phyloP scores from a whole-genome alignment of 768 basidiomycete species.

The Mycena amicta region DNA sequence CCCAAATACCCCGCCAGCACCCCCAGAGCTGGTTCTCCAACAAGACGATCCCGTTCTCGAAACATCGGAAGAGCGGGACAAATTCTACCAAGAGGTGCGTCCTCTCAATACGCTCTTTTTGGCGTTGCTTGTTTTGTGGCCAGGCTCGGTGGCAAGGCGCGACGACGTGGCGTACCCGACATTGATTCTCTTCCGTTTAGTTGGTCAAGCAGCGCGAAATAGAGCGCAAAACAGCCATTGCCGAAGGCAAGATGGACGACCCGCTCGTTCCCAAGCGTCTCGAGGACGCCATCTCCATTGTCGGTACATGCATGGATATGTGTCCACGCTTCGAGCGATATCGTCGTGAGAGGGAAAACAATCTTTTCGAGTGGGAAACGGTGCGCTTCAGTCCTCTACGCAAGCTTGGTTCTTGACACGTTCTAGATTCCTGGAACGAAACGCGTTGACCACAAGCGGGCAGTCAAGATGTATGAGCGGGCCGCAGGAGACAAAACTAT shows the following conservation, averaged over 20 bases:
- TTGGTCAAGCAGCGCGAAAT: constrained; percentile 73
- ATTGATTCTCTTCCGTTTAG: constrained; percentile 37
- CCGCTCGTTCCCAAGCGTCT: constrained; percentile 77
- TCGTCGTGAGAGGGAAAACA: constrained; percentile 85
- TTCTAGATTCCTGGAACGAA: constrained; percentile 85
- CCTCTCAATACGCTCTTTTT: neutral
- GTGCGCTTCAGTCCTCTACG: too few species aligned
- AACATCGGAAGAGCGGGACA: constrained; percentile 64
- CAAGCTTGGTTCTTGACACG: too few species aligned
- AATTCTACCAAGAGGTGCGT: constrained; percentile 73
- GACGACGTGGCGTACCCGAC: constrained; percentile 3
- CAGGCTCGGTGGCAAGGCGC: constrained; percentile 1
- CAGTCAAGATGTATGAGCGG: constrained; percentile 94
- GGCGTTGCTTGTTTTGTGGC: neutral
- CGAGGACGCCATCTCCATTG: constrained; percentile 89
- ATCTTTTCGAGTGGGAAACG: constrained; percentile 83
- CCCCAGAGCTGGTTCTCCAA: constrained; percentile 27
- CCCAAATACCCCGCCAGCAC: constrained; percentile 46
- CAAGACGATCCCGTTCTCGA: constrained; percentile 55
- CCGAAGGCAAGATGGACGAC: constrained; percentile 86
- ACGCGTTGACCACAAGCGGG: constrained; percentile 80
- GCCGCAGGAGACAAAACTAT: constrained; percentile 91
- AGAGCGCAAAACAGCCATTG: constrained; percentile 74
- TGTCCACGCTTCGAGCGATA: constrained; percentile 94
- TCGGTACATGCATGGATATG: constrained; percentile 92